A percentile compares a stretch with the other conserved stretches of the same genome.
Evolutionary conservation across 176 grass and related monocot species (phyloP).

Genomic region (Carex littledalei): DNA sequence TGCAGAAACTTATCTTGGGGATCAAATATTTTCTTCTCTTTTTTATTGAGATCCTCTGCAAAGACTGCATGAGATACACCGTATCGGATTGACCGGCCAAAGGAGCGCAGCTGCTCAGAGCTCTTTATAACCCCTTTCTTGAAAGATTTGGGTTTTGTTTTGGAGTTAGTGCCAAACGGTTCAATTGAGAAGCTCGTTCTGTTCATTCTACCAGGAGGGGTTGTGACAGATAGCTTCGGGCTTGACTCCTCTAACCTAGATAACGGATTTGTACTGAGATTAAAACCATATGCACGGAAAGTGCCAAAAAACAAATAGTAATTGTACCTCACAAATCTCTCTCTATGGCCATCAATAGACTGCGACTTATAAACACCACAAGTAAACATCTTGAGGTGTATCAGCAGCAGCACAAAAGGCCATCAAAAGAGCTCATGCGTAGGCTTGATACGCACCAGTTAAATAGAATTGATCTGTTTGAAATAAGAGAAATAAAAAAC

Average conservation of each 20-base stretch:
- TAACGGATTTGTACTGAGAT: background rate
- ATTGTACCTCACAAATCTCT: slow-evolving; percentile 49
- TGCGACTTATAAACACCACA: slow-evolving; percentile 45
- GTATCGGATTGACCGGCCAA: slow-evolving; percentile 63
- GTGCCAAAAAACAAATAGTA: background rate
- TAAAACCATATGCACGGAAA: background rate
- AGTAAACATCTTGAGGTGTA: slow-evolving; percentile 40
- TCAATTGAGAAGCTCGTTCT: slow-evolving; percentile 44
- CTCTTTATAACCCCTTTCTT: slow-evolving; percentile 48
- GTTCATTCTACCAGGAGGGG: slow-evolving; percentile 37
- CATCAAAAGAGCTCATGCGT: slow-evolving; percentile 13
- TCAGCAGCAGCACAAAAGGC: slow-evolving; percentile 1
- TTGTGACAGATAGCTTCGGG: slow-evolving; percentile 37
- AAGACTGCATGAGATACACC: slow-evolving; percentile 81
- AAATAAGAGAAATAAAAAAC: background rate
- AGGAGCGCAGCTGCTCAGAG: slow-evolving; percentile 53
- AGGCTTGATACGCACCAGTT: background rate
- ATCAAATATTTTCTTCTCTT: slow-evolving; percentile 66
- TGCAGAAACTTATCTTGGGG: slow-evolving; percentile 67
- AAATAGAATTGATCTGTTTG: background rate
- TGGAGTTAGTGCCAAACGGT: slow-evolving; percentile 32
- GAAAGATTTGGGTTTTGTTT: slow-evolving; percentile 33
- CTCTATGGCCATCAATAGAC: slow-evolving; percentile 47
- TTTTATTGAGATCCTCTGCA: slow-evolving; percentile 77
- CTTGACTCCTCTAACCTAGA: slow-evolving; percentile 55